Conservation (phyloP, 1,284 basidiomycete species). For the Moesziomyces antarcticus region DNA sequence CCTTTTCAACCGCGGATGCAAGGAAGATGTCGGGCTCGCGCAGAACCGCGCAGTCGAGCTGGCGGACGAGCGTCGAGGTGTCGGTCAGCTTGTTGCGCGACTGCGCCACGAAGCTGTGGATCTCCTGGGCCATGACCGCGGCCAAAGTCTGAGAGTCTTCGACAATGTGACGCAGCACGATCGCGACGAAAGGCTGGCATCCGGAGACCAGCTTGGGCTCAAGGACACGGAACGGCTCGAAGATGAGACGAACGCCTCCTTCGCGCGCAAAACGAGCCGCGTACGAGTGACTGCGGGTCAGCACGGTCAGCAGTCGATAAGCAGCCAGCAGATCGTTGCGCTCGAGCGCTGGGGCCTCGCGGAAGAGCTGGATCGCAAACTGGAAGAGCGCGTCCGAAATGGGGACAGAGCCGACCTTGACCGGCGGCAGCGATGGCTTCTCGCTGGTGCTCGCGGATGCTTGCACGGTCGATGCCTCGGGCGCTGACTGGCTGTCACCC, state of each 20-base stretch:
- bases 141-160: constrained; percentile 80
- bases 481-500: background rate
- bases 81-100: constrained; percentile 72
- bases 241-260: constrained; percentile 52
- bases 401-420: constrained; percentile 16
- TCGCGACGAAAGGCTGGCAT: constrained; percentile 84
- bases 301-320: constrained; percentile 58
- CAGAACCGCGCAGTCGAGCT: constrained; percentile 81
- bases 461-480: background rate
- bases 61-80: constrained; percentile 78
- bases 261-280: constrained; percentile 45
- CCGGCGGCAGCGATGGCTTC: constrained; percentile 14
- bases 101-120: constrained; percentile 69
- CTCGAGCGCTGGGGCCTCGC: constrained; percentile 51
- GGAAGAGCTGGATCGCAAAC: constrained; percentile 63
- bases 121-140: constrained; percentile 82
- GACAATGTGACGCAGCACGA: constrained; percentile 88
- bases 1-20: constrained; percentile 70
- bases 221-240: constrained; percentile 55
- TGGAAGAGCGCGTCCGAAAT: constrained; percentile 63
- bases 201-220: constrained; percentile 64
- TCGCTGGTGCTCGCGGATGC: background rate
- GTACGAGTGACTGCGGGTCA: constrained; percentile 49
- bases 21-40: constrained; percentile 85
- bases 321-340: constrained; percentile 56